phyloP scores from a whole-genome alignment of 192 early-diverging fungal genomes.

The Chytriomyces sp. region DNA sequence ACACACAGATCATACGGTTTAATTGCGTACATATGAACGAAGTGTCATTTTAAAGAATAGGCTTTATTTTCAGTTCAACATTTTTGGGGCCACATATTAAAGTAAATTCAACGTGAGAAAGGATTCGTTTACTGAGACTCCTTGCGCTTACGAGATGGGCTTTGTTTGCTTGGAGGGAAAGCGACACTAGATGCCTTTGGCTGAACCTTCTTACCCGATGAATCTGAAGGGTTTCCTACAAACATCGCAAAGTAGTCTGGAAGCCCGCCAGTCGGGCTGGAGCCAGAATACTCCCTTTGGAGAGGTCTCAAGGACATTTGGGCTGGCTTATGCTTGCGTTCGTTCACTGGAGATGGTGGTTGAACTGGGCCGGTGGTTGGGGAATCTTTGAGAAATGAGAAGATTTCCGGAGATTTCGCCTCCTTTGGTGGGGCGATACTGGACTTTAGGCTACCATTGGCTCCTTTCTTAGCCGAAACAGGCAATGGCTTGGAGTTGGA shows the following conservation, averaged over 20 bases:
- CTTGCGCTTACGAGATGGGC: too few species aligned
- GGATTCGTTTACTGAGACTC: too few species aligned
- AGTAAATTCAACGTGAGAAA: too few species aligned
- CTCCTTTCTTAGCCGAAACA: neutral
- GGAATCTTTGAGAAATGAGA: slow-evolving; percentile 1
- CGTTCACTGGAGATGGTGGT: neutral
- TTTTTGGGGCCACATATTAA: too few species aligned
- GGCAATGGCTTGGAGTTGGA: neutral
- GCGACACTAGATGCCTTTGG: too few species aligned
- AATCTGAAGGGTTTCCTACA: too few species aligned
- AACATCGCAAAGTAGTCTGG: slow-evolving; percentile 18
- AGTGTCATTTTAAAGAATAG: too few species aligned
- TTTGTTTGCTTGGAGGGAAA: too few species aligned
- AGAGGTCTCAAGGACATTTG: neutral
- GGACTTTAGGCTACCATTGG: slow-evolving; percentile 12
- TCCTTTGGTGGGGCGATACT: slow-evolving; percentile 6
- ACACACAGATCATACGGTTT: too few species aligned
- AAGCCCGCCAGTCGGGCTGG: slow-evolving; percentile 2
- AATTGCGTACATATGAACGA: too few species aligned
- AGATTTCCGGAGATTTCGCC: slow-evolving; percentile 23
- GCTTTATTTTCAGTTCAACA: too few species aligned
- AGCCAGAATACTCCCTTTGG: neutral
- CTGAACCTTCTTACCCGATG: too few species aligned
- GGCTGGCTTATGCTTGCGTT: neutral
- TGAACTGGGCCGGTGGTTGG: neutral